A percentile compares a stretch with the other conserved stretches of the same genome.
These are phyloP conservation scores for Barbarea vulgaris DNA, from an alignment of 345 rosid genomes.

Conservation along the genomic window DNA sequence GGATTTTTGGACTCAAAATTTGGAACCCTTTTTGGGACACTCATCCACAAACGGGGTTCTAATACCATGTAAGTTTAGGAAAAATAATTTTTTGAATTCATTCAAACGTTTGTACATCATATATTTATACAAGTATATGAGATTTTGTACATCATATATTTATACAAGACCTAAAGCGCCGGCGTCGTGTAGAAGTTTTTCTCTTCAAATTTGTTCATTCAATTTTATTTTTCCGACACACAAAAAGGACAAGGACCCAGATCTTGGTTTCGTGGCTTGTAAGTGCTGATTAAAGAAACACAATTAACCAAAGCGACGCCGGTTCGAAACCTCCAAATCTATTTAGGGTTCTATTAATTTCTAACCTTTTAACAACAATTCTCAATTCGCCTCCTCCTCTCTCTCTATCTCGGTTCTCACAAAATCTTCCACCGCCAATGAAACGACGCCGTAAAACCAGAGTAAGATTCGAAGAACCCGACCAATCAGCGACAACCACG, in stretches of 20 bases:
- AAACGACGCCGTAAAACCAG: slow-evolving; percentile 29
- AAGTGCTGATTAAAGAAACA: slow-evolving; percentile 11
- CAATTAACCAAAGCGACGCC: background rate
- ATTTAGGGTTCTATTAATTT: slow-evolving; percentile 24
- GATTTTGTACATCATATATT: no score
- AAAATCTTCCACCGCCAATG: slow-evolving; percentile 35
- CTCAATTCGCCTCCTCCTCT: slow-evolving; percentile 26
- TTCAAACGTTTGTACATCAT: no score
- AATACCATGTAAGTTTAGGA: no score
- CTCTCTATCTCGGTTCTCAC: slow-evolving; percentile 21
- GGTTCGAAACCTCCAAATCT: background rate
- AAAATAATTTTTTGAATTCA: no score
- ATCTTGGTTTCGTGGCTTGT: slow-evolving; percentile 18
- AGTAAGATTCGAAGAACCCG: slow-evolving; percentile 8
- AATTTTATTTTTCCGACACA: background rate
- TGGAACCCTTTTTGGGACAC: no score
- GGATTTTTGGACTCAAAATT: no score
- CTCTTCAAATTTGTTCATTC: background rate
- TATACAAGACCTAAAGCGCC: no score
- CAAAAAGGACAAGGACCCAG: background rate
- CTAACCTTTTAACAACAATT: background rate
- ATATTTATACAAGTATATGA: no score
- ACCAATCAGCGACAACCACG: slow-evolving; percentile 20
- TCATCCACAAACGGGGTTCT: no score
- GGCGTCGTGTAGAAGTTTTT: background rate